These are phyloP conservation scores for Mycena olivaceomarginata DNA, from an alignment of 768 basidiomycete species.

Conservation along the genomic window DNA sequence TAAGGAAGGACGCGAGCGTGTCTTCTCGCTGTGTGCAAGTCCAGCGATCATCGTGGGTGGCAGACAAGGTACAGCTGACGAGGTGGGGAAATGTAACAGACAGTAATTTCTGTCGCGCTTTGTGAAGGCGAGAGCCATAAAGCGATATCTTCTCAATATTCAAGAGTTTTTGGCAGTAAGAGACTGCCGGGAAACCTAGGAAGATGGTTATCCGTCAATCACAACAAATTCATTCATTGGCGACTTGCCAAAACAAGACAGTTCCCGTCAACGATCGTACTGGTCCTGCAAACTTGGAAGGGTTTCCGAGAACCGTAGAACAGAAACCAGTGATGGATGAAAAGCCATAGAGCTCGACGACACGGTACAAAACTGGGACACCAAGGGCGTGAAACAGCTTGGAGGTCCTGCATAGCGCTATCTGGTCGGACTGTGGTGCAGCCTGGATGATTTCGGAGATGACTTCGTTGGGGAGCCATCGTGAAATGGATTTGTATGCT, in stretches of 20 bases:
- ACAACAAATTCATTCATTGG: not conserved
- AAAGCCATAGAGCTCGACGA: not conserved
- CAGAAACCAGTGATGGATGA: not conserved
- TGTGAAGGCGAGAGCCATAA: not conserved
- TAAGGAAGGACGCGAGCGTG: not conserved
- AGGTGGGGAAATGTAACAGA: slow-evolving; percentile 1
- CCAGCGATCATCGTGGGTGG: not conserved
- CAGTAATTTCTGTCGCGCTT: not conserved
- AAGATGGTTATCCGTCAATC: not conserved
- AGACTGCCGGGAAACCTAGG: not conserved
- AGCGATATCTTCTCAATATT: not conserved
- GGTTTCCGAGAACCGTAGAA: not conserved
- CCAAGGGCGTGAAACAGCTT: slow-evolving; percentile 19
- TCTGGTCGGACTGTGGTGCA: not conserved
- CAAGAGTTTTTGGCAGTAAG: not conserved
- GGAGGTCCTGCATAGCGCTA: slow-evolving; percentile 10
- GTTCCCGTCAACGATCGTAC: not conserved
- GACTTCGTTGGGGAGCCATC: slow-evolving; percentile 31
- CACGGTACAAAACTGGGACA: slow-evolving; percentile 7
- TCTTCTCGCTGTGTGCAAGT: not conserved
- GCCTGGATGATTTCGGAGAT: slow-evolving; percentile 7
- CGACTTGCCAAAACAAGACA: not conserved
- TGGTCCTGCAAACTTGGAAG: not conserved
- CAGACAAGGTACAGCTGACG: not conserved
- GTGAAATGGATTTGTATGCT: not conserved